A percentile compares a stretch with the other conserved stretches of the same genome.
Evolutionary conservation across 345 rosid species (phyloP).

Genomic region (rapeseed (Brassica napus)): DNA sequence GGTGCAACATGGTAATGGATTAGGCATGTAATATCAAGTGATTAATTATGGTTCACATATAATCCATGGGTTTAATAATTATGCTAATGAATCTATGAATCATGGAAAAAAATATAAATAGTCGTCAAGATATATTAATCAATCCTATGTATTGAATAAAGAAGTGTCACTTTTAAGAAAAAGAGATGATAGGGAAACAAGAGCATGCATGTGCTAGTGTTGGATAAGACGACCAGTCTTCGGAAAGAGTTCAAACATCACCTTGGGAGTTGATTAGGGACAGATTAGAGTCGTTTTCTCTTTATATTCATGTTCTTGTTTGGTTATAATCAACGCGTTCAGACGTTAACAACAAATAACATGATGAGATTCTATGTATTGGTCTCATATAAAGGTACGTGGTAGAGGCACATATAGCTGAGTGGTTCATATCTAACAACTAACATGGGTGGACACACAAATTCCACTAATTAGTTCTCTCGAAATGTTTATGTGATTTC

Average conservation of each 20-base stretch:
- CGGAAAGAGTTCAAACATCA: conserved; percentile 22
- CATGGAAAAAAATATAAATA: not conserved
- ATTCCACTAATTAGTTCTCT: not conserved
- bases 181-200: conserved; percentile 21
- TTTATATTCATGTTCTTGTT: conserved; percentile 15
- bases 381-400: not conserved
- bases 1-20: not conserved
- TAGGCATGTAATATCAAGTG: not conserved
- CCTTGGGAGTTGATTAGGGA: conserved; percentile 33
- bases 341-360: conserved; percentile 21
- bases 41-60: conserved; percentile 7
- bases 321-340: conserved; percentile 24
- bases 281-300: conserved; percentile 17
- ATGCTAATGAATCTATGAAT: conserved; percentile 25
- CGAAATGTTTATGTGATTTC: not conserved
- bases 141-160: conserved; percentile 10
- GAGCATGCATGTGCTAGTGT: conserved; percentile 36
- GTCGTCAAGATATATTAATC: conserved; percentile 4
- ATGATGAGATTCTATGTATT: conserved; percentile 7
- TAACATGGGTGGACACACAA: conserved; percentile 7
- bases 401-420: not conserved
- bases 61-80: conserved; percentile 27
- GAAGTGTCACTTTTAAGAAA: conserved; percentile 31
- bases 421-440: conserved; percentile 11
- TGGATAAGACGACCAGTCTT: conserved; percentile 37